These are phyloP conservation scores for Cylindrotheca closterium DNA, from an alignment of 108 stramenopile genomes.

Conservation along the genomic window DNA sequence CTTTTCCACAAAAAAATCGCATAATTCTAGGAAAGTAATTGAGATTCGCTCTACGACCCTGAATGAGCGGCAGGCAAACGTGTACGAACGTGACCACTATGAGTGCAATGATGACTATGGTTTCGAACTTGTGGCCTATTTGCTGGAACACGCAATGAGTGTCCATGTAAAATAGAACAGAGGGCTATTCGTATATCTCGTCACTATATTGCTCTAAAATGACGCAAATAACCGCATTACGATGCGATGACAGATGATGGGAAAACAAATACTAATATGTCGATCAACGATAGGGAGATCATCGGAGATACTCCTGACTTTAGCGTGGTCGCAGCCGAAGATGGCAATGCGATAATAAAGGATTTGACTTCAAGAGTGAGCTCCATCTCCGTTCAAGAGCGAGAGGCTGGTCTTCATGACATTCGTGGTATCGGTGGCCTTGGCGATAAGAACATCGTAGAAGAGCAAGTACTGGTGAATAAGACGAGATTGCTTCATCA, in stretches of 20 bases:
- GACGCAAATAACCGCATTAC: background rate
- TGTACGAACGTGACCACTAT: too few relatives aligned
- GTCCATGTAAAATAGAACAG: too few relatives aligned
- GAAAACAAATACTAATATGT: background rate
- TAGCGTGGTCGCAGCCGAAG: background rate
- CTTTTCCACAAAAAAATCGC: background rate
- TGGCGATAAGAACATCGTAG: background rate
- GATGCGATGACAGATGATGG: background rate
- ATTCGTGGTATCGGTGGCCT: conserved; percentile 13
- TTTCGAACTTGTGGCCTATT: too few relatives aligned
- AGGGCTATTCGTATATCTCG: too few relatives aligned
- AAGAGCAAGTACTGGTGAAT: background rate
- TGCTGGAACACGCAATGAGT: too few relatives aligned
- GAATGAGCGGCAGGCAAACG: too few relatives aligned
- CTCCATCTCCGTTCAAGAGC: background rate
- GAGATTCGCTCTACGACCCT: too few relatives aligned
- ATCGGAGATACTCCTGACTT: background rate
- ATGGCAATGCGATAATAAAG: background rate
- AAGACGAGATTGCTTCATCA: background rate
- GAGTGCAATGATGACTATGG: too few relatives aligned
- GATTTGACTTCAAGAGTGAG: background rate
- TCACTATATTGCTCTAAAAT: background rate
- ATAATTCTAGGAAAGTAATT: too few relatives aligned
- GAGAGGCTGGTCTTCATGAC: conserved; percentile 6
- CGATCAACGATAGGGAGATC: background rate